A percentile compares a stretch with the other conserved stretches of the same genome.
phyloP scores from a whole-genome alignment of 345 rosid genomes.

The rapeseed (Brassica napus) region Da-Ae NC_063451.1:20738501-20739000 shows the following conservation, averaged over 20 bases:
- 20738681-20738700: conserved; percentile 93
- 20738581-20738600: conserved; percentile 94
- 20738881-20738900: conserved; percentile 95
- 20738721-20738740: conserved; percentile 98
- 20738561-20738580: conserved; percentile 90
- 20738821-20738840: conserved; percentile 80
- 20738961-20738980: conserved; percentile 4
- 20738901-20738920: conserved; percentile 52
- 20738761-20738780: conserved; percentile 97
- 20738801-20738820: conserved; percentile 98
- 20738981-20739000: conserved; percentile 8
- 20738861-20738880: conserved; percentile 83
- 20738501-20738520: conserved; percentile 96
- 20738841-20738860: conserved; percentile 90
- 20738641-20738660: conserved; percentile 8
- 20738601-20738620: conserved; percentile 60
- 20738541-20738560: conserved; percentile 99
- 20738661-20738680: conserved; percentile 40
- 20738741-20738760: conserved; percentile 95
- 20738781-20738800: conserved; percentile 88
- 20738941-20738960: conserved; percentile 10
- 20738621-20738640: conserved; percentile 20
- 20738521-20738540: conserved; percentile 95
- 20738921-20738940: conserved; percentile 28
- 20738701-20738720: conserved; percentile 94